phyloP scores from a whole-genome alignment of 2,329 filamentous ascomycete species.

The Calonectria leucothoes region DNA sequence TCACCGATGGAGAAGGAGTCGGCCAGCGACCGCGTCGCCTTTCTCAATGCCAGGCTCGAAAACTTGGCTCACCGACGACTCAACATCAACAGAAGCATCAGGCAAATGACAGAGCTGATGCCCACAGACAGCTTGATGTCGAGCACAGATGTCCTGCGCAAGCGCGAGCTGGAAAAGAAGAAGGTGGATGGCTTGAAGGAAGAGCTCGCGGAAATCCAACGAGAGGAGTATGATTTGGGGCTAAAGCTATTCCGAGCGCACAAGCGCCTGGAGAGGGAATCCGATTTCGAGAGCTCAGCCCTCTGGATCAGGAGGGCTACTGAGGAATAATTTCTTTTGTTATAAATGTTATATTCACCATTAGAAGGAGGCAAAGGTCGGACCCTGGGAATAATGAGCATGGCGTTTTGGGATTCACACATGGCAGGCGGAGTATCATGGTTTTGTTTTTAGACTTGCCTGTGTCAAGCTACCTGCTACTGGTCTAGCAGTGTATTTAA shows the following conservation, averaged over 20 bases:
- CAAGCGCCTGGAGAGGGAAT: constrained; percentile 78
- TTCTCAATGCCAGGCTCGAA: constrained; percentile 74
- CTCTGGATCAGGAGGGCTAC: constrained; percentile 86
- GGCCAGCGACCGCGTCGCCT: constrained; percentile 72
- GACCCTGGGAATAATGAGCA: constrained; percentile 24
- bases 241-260: constrained; percentile 79
- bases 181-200: constrained; percentile 74
- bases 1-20: constrained; percentile 69
- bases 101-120: constrained; percentile 83
- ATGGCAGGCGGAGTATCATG: constrained; percentile 35
- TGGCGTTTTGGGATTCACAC: constrained; percentile 38
- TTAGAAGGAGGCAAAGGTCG: constrained; percentile 15
- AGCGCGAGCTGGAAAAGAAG: constrained; percentile 67
- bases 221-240: constrained; percentile 83
- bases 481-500: constrained; percentile 28
- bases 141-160: constrained; percentile 70
- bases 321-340: constrained; percentile 51
- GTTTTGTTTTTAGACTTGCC: neutral
- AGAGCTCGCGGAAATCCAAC: constrained; percentile 78
- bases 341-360: constrained; percentile 15
- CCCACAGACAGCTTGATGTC: constrained; percentile 76
- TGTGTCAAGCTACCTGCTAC: constrained; percentile 22
- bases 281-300: constrained; percentile 72
- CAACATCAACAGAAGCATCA: constrained; percentile 79
- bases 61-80: constrained; percentile 74